These are phyloP conservation scores for Ceratocystis lukuohia DNA, from an alignment of 2,329 filamentous ascomycete genomes.

Conservation along the genomic window DNA sequence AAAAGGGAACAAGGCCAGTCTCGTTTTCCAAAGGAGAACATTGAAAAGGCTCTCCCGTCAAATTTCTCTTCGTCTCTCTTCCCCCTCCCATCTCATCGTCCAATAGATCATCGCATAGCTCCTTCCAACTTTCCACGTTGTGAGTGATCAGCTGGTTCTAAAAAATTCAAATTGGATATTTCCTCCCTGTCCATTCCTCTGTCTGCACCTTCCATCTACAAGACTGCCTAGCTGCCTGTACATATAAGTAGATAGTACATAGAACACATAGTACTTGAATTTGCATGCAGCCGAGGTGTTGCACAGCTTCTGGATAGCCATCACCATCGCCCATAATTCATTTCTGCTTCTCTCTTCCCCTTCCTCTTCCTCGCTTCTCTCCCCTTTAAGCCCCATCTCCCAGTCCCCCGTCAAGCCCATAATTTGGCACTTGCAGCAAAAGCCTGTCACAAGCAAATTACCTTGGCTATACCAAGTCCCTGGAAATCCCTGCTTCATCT, in stretches of 20 bases:
- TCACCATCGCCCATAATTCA: neutral
- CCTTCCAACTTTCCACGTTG: neutral
- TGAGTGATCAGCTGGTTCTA: neutral
- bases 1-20: conserved; percentile 1
- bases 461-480: neutral
- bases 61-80: neutral
- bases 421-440: conserved; percentile 19
- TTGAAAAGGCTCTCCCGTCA: neutral
- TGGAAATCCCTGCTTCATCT: neutral
- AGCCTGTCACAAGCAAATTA: conserved; percentile 14
- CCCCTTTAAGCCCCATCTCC: conserved; percentile 6
- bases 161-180: neutral
- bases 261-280: no score
- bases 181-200: neutral
- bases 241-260: neutral
- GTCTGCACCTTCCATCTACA: neutral
- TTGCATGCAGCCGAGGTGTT: no score
- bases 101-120: neutral
- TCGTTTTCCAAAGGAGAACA: neutral
- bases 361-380: neutral
- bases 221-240: neutral
- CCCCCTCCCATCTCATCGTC: neutral
- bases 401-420: neutral
- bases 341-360: neutral
- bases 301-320: no score